phyloP scores from a whole-genome alignment of 192 early-diverging fungal species.

The Spizellomyces punctatus region DNA sequence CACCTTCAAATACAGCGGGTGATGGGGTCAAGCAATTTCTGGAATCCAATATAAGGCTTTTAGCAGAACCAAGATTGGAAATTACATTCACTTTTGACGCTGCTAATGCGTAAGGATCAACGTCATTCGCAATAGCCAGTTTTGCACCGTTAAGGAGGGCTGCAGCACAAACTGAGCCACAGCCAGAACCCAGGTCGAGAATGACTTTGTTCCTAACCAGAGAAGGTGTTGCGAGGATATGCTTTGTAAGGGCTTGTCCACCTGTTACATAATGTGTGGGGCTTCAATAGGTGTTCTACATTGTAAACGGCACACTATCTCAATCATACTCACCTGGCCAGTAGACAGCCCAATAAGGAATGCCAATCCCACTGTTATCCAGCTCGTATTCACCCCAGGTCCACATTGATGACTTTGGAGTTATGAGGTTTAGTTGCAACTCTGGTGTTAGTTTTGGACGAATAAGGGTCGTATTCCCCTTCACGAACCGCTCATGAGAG shows the following conservation, averaged over 20 bases:
- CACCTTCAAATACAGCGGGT: neutral
- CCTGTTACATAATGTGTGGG: neutral
- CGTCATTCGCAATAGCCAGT: neutral
- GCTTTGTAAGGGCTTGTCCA: slow-evolving; percentile 4
- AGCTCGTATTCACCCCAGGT: slow-evolving; percentile 9
- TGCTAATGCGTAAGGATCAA: slow-evolving; percentile 10
- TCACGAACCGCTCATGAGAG: neutral
- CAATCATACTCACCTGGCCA: neutral
- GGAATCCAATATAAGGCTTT: neutral
- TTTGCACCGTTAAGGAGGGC: neutral
- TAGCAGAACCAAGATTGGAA: neutral
- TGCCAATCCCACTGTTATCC: neutral
- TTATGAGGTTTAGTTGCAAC: slow-evolving; percentile 1
- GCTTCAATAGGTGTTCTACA: neutral
- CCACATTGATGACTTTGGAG: slow-evolving; percentile 1
- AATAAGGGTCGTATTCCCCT: neutral
- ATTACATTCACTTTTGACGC: neutral
- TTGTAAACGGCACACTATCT: neutral
- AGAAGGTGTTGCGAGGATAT: neutral
- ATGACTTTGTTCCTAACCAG: neutral
- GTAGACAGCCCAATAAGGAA: slow-evolving; percentile 8
- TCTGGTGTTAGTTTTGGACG: neutral
- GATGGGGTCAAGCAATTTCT: neutral
- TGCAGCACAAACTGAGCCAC: neutral
- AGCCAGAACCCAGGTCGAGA: neutral